Base-by-base conservation (phyloP, 352 stramenopile genomes). In the Blastocystis sp. region DNA sequence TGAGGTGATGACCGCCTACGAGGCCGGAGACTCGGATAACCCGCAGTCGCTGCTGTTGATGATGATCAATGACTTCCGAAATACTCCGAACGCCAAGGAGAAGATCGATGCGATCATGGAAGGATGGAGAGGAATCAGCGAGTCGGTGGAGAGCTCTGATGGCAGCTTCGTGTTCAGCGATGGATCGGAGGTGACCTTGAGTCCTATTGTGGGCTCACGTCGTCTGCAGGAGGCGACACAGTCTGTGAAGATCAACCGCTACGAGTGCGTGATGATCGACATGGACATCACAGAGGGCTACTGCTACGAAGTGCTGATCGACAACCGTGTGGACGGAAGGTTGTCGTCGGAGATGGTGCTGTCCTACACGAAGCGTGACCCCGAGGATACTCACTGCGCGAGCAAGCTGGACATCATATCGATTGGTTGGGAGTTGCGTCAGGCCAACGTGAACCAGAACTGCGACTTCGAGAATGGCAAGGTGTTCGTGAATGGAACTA, bases 221-320 rank as follows among this genome's bases (percentile, higher is more conserved):
- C 73, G 73, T 45, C 39, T 84, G 73, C 34, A 37, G 53, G 26
- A 23, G 26, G 39, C 15, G 0, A 6, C 54, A 18, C 6, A n/a
- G 50, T 47, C 9, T 6, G 47, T 84, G 47, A 64, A 47, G 54
- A 64, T 84, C n/a, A 84, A 84, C 73, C 50, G 54, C 5, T 84
- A 53, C 73, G 47, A 84, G 73, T 84, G 73, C 55, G 29, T 47
- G 47, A 84, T 84, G 73, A 45, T 84, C 15, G 73, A 84, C 39
- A 43, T 50, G 50, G 73, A 84, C 20, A 84, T 84, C 73, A 64
- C 47, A 13, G 73, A 84, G 73, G 73, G 73, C 39, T 45, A 39
- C 29, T 84, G 73, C 56, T 84, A 66, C 50, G 73, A 84, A 68
- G 73, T 84, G 73, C 56, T 84, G 73, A 84, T 84, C 50, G 53